phyloP scores from a whole-genome alignment of 1,139 yeast species.

The Diutina sp. region DNA sequence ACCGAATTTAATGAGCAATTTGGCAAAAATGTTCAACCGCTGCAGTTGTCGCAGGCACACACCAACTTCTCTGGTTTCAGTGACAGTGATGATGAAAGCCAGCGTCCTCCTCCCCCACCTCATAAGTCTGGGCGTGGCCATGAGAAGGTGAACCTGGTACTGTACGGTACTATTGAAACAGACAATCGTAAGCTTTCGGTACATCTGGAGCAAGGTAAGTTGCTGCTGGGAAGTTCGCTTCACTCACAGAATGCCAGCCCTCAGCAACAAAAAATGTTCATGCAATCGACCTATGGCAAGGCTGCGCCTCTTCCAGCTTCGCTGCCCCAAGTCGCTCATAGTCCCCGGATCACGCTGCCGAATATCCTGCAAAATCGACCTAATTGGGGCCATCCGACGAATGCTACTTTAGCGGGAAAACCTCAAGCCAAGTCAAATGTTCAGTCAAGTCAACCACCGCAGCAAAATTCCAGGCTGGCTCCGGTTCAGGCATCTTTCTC shows the following conservation, averaged over 20 bases:
- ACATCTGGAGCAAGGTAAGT: background rate
- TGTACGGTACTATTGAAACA: background rate
- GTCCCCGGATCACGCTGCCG: constrained; percentile 25
- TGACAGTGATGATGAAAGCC: constrained; percentile 9
- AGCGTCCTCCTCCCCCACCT: constrained; percentile 16
- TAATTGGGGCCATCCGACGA: background rate
- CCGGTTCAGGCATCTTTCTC: background rate
- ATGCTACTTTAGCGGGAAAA: constrained; percentile 4
- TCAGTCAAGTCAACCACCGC: constrained; percentile 3
- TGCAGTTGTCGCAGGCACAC: constrained; percentile 2
- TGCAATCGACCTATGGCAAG: background rate
- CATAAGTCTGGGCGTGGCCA: constrained; percentile 7
- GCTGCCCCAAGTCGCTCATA: constrained; percentile 7
- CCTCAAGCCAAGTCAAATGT: constrained; percentile 3
- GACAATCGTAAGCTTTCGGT: background rate
- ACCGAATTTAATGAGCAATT: constrained; percentile 39
- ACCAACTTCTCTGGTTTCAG: constrained; percentile 5
- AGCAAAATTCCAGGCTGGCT: background rate
- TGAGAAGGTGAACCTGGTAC: constrained; percentile 8
- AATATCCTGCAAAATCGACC: constrained; percentile 19
- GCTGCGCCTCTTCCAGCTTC: background rate
- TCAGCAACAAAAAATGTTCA: background rate
- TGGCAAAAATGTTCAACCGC: constrained; percentile 11
- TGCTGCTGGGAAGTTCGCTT: background rate
- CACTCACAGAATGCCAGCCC: background rate